Base-by-base conservation (phyloP, 176 grass and related monocot species). In the Puccinellia tenuiflora region DNA sequence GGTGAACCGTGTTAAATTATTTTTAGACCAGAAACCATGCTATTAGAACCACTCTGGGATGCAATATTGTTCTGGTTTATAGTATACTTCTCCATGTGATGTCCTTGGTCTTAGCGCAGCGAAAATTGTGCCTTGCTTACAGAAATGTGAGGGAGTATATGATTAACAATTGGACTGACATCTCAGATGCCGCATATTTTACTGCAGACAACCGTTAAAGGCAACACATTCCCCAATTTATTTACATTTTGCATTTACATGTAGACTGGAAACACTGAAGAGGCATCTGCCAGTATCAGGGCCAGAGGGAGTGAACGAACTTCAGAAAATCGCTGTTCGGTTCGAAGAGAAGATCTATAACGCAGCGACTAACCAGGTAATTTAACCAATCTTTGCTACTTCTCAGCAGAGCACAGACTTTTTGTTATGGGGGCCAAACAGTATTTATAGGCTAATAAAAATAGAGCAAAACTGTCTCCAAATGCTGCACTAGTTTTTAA, bases 261-360 rank as follows among this genome's bases (percentile, higher is more conserved):
- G 67, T 70, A 70, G 67, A 70, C 6, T 7, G 37, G 37, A 42
- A 70, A 24, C 11, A 25, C 21, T 70, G 38, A 42, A 12, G 12
- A 70, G 2, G 37, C 37, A 70, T 70, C 38, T 70, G 21, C 67
- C 37, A 25, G 67, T 43, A 43, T 25, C 9, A 67, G 4, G 2
- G 37, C 67, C 67, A 70, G 67, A 43, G 37, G 67, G 67, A 7
- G 12, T 25, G 67, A 90, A 21, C 68, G 90, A 94, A 51, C 92
- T 97, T 84, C 54, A 94, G 5, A 97, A 86, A 42, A 93, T 98
- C 68, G 92, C 90, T 25, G 84, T 88, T 48, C 80, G 82, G 33
- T 98, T 93, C 45, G 92, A 98, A 83, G 90, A 98, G 70, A 91
- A 79, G 62, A 98, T 94, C 16, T 98, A 91, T 64, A 88, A 30